phyloP scores from a whole-genome alignment of 1,284 basidiomycete genomes.

The Rhizopogon hawkerae region DNA sequence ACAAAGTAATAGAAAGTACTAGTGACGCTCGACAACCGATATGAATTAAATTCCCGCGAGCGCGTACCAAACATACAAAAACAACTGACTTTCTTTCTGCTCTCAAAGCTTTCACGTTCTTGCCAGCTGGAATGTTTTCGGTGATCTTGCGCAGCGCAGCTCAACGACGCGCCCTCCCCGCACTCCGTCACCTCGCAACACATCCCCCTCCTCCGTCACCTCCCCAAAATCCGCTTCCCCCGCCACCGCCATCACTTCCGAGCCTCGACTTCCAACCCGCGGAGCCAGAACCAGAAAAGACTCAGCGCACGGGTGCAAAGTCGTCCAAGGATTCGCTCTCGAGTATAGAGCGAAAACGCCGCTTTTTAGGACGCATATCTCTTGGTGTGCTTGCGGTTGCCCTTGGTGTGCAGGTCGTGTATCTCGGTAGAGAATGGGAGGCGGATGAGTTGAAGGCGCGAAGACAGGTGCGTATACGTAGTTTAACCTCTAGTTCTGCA shows the following conservation, averaged over 20 bases:
- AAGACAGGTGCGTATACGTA: slow-evolving; percentile 39
- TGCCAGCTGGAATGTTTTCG: slow-evolving; percentile 18
- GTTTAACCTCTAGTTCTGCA: slow-evolving; percentile 11
- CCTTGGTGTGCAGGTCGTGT: slow-evolving; percentile 35
- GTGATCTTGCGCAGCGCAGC: slow-evolving; percentile 17
- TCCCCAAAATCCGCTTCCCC: slow-evolving; percentile 6
- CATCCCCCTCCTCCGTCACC: slow-evolving; percentile 11
- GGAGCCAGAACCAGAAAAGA: slow-evolving; percentile 23
- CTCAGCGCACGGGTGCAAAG: slow-evolving; percentile 54
- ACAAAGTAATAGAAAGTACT: no score
- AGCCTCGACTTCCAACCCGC: slow-evolving; percentile 52
- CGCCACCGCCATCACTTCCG: slow-evolving; percentile 21
- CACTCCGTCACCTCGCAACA: slow-evolving; percentile 21
- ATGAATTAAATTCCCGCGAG: background rate
- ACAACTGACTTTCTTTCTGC: background rate
- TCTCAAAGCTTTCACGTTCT: slow-evolving; percentile 2
- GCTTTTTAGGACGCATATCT: slow-evolving; percentile 44
- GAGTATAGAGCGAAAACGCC: slow-evolving; percentile 61
- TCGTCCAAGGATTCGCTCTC: slow-evolving; percentile 66
- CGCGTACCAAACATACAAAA: background rate
- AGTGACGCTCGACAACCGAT: no score
- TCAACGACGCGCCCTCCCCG: slow-evolving; percentile 15
- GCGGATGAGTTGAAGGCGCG: slow-evolving; percentile 43
- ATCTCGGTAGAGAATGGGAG: slow-evolving; percentile 58
- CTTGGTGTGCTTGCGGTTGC: slow-evolving; percentile 47